A percentile compares a stretch with the other conserved stretches of the same genome.
Evolutionary conservation across 306 rosid genomes (phyloP).

Genomic region (Myrica gale): DNA sequence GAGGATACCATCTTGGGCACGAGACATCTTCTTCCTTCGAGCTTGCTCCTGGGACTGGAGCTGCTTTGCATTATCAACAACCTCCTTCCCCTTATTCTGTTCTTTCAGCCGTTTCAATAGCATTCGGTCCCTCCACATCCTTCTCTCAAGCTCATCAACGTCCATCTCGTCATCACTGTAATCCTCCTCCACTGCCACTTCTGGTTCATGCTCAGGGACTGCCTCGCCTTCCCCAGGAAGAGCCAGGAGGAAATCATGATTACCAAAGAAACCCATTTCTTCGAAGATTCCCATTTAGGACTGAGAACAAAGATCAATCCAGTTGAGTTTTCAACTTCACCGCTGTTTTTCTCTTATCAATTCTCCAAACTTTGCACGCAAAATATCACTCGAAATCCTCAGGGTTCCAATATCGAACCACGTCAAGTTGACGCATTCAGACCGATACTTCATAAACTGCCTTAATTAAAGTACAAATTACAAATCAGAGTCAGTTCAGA

Average conservation of each 20-base stretch:
- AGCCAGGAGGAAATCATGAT: conserved; percentile 38
- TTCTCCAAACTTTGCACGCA: not conserved
- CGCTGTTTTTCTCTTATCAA: not conserved
- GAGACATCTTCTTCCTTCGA: conserved; percentile 57
- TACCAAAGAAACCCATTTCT: conserved; percentile 43
- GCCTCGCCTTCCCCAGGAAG: conserved; percentile 34
- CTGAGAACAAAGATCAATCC: not conserved
- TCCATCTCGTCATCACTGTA: conserved; percentile 54
- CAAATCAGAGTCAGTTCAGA: not conserved
- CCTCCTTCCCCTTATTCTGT: conserved; percentile 43
- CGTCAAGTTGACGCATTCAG: not conserved
- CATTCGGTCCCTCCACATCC: conserved; percentile 59
- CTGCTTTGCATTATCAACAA: conserved; percentile 38
- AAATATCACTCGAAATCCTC: not conserved
- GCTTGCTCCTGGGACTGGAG: conserved; percentile 64
- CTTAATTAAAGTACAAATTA: conserved; percentile 12
- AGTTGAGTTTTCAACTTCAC: not conserved
- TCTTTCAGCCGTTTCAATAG: conserved; percentile 45
- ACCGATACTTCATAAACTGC: conserved; percentile 7
- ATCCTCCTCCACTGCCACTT: conserved; percentile 40
- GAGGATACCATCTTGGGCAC: conserved; percentile 64
- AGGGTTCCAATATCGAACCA: not conserved
- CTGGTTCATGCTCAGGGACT: conserved; percentile 40
- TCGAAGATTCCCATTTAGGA: conserved; percentile 40
- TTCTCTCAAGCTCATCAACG: conserved; percentile 50